Base-by-base conservation (phyloP, 768 basidiomycete genomes). In the Collybia sordida region DNA sequence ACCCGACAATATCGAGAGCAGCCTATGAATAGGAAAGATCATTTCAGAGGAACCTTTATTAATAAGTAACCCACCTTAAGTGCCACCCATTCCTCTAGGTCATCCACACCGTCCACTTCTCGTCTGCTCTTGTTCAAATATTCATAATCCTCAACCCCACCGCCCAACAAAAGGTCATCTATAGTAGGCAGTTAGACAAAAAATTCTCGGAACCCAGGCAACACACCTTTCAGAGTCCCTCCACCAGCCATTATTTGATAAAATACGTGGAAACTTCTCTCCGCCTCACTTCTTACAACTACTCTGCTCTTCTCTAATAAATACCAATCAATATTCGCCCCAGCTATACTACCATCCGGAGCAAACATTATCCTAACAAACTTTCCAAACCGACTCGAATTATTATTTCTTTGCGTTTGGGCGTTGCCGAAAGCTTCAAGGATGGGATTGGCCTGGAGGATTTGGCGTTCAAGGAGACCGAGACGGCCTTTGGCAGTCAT, bases 301-400 rank as follows among this genome's bases (percentile, higher is more conserved):
- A 99, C 96, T 55, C 97, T 74, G 62, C 93, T 95, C 77, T 99
- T 99, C 75, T 99, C 97, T 49, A 99, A 72, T 24, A 99, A 75
- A 65, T 99, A 99, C 97, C 97, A 98, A 66, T 99, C 95, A 52
- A 98, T 93, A 63, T 94, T 98, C 21, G 97, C 97, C 0, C 97
- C 97, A 0, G 94, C 90, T 50, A 99, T 99, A 56, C 92, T 93
- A 2, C 96, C 95, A 56, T 90, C 85, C 0, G 90, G 86, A 1
- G 91, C 83, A 69, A 99, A 99, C 62, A 88, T 89, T 53, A 99
- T 98, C 39, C 93, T 80, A 41, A 99, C 90, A 65, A 99, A 99
- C 70, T 99, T 99, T 24, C 94, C 95, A 65, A 99, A 99, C 34
- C 97, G 90, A 79, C 91, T 93, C 1, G 97, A 98, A 63, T 99